Percentiles rank a stretch among this genome's conserved stretches.
Evolutionary conservation across 768 basidiomycete genomes (phyloP).

Genomic region (Termitomyces sp.): DNA sequence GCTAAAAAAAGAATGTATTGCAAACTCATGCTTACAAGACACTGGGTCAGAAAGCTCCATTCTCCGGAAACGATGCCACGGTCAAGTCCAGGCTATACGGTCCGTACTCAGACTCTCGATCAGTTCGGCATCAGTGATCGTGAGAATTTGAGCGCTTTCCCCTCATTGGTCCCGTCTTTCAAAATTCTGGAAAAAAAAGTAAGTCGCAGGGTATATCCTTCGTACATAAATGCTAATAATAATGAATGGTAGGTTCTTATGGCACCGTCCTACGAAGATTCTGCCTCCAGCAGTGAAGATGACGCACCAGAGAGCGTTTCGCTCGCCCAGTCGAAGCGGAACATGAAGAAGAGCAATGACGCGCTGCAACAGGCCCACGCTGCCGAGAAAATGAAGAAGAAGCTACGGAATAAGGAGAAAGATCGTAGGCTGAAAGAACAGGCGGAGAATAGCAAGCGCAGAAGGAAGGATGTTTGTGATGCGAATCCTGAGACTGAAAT

Average conservation of each 20-base stretch:
- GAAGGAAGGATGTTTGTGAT: slow-evolving; percentile 4
- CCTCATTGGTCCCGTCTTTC: too few species aligned
- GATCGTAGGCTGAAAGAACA: slow-evolving; percentile 16
- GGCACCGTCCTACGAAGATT: slow-evolving; percentile 5
- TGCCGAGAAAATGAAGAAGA: slow-evolving; percentile 14
- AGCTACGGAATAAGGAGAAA: slow-evolving; percentile 11
- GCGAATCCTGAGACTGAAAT: slow-evolving; percentile 8
- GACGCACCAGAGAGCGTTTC: slow-evolving; percentile 17
- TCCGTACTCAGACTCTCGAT: neutral
- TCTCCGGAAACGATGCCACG: neutral
- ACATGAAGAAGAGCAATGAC: slow-evolving; percentile 11
- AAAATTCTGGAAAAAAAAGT: neutral
- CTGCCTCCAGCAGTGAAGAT: slow-evolving; percentile 16
- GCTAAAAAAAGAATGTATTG: neutral
- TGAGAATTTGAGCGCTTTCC: neutral
- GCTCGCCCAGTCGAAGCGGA: slow-evolving; percentile 15
- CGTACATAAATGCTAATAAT: neutral
- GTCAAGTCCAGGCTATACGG: neutral
- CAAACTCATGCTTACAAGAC: neutral
- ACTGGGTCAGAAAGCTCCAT: neutral
- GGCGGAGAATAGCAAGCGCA: slow-evolving; percentile 14
- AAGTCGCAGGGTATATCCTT: neutral
- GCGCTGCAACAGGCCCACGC: slow-evolving; percentile 8
- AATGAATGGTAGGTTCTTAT: neutral
- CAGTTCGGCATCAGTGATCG: neutral